phyloP scores from a whole-genome alignment of 495 filamentous ascomycete species.

The Aspergillus ellipticus region DNA sequence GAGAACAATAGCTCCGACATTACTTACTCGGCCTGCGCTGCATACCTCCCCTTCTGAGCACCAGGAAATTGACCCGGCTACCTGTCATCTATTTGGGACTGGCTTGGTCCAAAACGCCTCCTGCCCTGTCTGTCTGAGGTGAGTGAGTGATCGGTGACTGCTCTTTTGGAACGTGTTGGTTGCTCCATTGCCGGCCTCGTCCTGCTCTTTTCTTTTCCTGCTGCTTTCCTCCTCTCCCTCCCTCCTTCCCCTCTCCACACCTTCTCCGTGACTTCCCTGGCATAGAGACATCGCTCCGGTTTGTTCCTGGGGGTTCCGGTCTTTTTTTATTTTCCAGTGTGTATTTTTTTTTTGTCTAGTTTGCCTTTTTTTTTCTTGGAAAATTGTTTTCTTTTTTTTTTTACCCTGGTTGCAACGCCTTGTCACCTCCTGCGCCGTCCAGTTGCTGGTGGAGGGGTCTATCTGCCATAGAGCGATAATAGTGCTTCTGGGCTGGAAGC shows the following conservation, averaged over 20 bases:
- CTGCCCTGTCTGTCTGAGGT: slow-evolving; percentile 3
- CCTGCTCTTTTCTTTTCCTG: neutral
- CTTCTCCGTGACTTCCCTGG: too few relatives aligned
- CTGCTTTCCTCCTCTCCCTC: neutral
- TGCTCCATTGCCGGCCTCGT: neutral
- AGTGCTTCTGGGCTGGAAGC: neutral
- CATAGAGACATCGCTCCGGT: too few relatives aligned
- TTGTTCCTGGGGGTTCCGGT: too few relatives aligned
- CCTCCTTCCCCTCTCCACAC: neutral
- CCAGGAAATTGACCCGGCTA: neutral
- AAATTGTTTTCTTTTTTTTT: neutral
- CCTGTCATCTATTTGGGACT: slow-evolving; percentile 8
- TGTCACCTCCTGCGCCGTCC: neutral
- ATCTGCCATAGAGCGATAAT: neutral
- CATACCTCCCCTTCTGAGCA: neutral
- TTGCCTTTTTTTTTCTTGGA: neutral
- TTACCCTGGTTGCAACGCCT: neutral
- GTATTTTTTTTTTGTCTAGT: neutral
- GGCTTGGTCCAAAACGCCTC: neutral
- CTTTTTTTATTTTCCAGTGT: too few relatives aligned
- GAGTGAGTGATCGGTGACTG: too few relatives aligned
- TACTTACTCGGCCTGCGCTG: neutral
- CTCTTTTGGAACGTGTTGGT: slow-evolving; percentile 2
- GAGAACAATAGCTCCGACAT: neutral
- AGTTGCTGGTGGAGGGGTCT: neutral